Base-by-base conservation (phyloP, 2,329 filamentous ascomycete genomes). In the Tolypocladium cylindrosporum region DNA sequence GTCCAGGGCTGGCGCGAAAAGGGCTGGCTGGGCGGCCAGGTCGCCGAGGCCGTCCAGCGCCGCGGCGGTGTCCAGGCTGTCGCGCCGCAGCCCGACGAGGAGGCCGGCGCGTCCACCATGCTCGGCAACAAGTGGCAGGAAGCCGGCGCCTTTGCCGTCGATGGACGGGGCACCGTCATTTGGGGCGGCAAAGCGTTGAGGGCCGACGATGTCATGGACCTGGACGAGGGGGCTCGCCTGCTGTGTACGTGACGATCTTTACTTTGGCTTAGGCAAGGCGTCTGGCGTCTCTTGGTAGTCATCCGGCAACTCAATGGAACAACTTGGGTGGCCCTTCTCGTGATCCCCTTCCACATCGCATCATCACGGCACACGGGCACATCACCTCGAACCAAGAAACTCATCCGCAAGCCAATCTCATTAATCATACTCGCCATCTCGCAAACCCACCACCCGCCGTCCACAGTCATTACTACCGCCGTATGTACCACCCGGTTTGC, bases 101-200 rank as follows among this genome's bases (percentile, higher is more conserved):
- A 63, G 7, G 69, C 71, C 3, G 77, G 72, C 0, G 72, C 74
- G 0, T 71, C 69, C 34, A 79, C 74, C 42, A 72, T 75, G 6
- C 75, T 81, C 73, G 77, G 79, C 2, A 82, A 80, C 63, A 82
- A 82, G 70, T 82, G 80, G 79, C 80, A 81, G 67, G 76, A 80
- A 65, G 74, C 77, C 1, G 79, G 79, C 0, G 74, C 77, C 2
- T 82, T 80, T 67, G 77, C 79, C 4, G 69, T 82, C 3, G 77
- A 83, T 59, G 75, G 75, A 1, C 71, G 74, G 16, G 79, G 78
- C 10, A 76, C 73, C 9, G 75, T 82, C 2, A 71, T 80, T 10
- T 83, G 76, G 77, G 78, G 76, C 4, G 74, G 74, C 4, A 80
- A 80, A 65, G 77, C 77, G 3, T 57, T 69, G 50, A 71, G 75